Percentiles rank a stretch among this genome's conserved stretches.
Evolutionary conservation across 1,284 basidiomycete species (phyloP).

Genomic region (Cryptococcus amylolentus): DNA sequence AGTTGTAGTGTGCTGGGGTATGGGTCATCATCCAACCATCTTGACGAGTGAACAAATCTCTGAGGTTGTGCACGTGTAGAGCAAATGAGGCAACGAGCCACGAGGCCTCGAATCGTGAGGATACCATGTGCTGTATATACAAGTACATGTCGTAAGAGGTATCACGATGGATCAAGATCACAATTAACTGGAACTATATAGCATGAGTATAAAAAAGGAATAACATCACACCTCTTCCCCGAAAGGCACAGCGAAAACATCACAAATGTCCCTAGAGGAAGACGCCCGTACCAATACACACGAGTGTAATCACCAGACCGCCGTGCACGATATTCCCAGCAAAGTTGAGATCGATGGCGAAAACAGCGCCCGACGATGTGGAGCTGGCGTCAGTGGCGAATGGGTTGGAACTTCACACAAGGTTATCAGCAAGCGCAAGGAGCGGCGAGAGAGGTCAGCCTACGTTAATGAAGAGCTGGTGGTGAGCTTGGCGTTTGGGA

Average conservation of each 20-base stretch:
- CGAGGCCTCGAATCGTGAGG: too few relatives aligned
- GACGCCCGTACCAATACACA: slow-evolving; percentile 13
- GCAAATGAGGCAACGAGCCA: too few relatives aligned
- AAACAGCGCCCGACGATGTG: slow-evolving; percentile 2
- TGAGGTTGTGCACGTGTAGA: background rate
- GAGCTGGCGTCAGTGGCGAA: slow-evolving; percentile 16
- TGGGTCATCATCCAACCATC: too few relatives aligned
- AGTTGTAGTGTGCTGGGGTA: slow-evolving; percentile 29
- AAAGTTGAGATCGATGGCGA: background rate
- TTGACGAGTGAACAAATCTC: background rate
- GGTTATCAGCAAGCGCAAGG: background rate
- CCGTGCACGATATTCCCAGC: slow-evolving; percentile 8
- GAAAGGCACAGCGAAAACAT: background rate
- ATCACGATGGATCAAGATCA: too few relatives aligned
- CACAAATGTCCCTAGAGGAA: background rate
- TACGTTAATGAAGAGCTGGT: slow-evolving; percentile 8
- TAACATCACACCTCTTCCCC: too few relatives aligned
- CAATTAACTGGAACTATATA: too few relatives aligned
- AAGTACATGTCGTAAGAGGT: too few relatives aligned
- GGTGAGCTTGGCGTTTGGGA: slow-evolving; percentile 17
- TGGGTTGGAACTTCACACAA: slow-evolving; percentile 6
- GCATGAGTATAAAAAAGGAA: too few relatives aligned
- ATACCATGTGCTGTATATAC: too few relatives aligned
- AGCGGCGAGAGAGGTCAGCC: background rate
- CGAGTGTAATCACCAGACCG: slow-evolving; percentile 12